Conservation (phyloP, 2,329 filamentous ascomycete genomes). For the Aspergillus transmontanensis region DNA sequence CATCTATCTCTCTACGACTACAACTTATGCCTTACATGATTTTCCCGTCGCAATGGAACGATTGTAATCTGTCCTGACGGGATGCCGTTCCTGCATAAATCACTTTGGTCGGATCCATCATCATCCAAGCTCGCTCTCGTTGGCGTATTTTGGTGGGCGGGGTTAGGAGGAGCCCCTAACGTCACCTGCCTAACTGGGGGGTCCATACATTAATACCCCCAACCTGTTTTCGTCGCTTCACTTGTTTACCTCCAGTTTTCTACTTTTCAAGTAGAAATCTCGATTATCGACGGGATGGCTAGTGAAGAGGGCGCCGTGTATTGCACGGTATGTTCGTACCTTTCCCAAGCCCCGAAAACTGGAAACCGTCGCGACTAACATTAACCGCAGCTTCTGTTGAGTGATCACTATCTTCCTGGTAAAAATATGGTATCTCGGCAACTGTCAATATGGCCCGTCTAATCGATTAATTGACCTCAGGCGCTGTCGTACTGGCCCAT, state of each 20-base stretch:
- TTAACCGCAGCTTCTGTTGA: conserved; percentile 76
- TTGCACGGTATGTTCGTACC: conserved; percentile 58
- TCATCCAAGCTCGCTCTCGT: neutral
- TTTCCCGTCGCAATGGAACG: neutral
- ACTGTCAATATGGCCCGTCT: conserved; percentile 4
- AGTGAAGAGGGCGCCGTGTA: conserved; percentile 60
- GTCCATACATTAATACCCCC: conserved; percentile 9
- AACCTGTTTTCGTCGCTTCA: conserved; percentile 3
- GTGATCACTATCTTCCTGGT: conserved; percentile 92
- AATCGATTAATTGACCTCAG: conserved; percentile 50
- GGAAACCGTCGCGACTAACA: conserved; percentile 14
- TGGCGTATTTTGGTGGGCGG: conserved; percentile 17
- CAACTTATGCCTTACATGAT: neutral
- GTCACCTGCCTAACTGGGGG: conserved; percentile 15
- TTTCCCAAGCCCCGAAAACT: conserved; percentile 12
- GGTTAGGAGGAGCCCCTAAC: conserved; percentile 20
- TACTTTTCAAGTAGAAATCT: neutral
- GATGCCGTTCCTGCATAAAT: neutral
- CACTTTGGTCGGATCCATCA: neutral
- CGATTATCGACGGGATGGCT: conserved; percentile 38
- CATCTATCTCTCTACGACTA: neutral
- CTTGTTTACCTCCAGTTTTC: conserved; percentile 3
- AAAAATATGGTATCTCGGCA: conserved; percentile 31
- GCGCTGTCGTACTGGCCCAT: conserved; percentile 90
- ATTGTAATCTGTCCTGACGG: conserved; percentile 1